Conservation (phyloP, 2,329 filamentous ascomycete genomes). For the Xylaria hypoxylon region DNA sequence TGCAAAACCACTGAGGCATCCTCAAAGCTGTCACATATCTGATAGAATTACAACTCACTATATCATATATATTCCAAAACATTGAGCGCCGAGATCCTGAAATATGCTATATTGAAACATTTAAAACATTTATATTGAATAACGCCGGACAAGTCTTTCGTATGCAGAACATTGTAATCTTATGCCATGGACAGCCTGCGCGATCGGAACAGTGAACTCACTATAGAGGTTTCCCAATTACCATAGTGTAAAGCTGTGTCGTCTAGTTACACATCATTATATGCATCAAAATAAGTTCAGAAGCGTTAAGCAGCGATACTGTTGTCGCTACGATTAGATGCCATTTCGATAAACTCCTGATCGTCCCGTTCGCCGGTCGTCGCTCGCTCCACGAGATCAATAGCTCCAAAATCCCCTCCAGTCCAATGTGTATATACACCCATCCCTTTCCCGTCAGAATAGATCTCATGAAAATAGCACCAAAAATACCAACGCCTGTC, state of each 20-base stretch:
- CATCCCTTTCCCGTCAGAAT: slow-evolving; percentile 4
- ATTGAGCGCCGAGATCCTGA: not conserved
- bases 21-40: not conserved
- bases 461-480: slow-evolving; percentile 12
- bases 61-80: not conserved
- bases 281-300: not conserved
- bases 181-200: not conserved
- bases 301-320: not conserved
- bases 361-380: not conserved
- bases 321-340: slow-evolving; percentile 4
- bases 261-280: slow-evolving; percentile 13
- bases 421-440: slow-evolving; percentile 16
- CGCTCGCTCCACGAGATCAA: not conserved
- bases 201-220: not conserved
- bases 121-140: slow-evolving; percentile 1
- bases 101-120: slow-evolving; percentile 4
- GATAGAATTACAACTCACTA: too few relatives aligned
- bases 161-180: slow-evolving; percentile 2
- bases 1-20: not conserved
- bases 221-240: not conserved
- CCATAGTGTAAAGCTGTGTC: not conserved
- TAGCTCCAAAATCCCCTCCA: not conserved
- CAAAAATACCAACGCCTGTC: slow-evolving; percentile 23
- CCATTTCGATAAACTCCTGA: slow-evolving; percentile 3
- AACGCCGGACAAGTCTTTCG: not conserved